A percentile compares a stretch with the other conserved stretches of the same genome.
These are phyloP conservation scores for Hypoxylon sp. DNA, from an alignment of 2,329 filamentous ascomycete species.

Conservation along the genomic window DNA sequence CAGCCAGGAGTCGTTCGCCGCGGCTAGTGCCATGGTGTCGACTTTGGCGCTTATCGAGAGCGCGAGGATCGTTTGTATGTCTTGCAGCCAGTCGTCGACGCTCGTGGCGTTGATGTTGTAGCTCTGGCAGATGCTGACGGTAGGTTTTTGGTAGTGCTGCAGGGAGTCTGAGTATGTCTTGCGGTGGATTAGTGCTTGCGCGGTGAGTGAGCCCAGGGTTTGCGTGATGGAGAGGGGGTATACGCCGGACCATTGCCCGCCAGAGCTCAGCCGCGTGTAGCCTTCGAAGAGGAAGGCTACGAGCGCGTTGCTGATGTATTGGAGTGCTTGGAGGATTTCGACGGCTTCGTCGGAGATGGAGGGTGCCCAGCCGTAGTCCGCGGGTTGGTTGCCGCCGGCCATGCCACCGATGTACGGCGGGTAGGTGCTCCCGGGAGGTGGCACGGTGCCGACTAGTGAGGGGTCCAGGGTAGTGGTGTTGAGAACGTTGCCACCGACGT, in stretches of 20 bases:
- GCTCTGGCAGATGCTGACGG: conserved; percentile 48
- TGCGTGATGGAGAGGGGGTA: conserved; percentile 54
- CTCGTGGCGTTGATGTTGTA: conserved; percentile 44
- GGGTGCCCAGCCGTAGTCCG: conserved; percentile 53
- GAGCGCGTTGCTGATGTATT: conserved; percentile 54
- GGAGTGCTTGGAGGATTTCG: conserved; percentile 48
- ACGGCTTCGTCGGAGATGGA: conserved; percentile 50
- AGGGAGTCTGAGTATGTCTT: conserved; percentile 53
- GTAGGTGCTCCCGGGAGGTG: conserved; percentile 47
- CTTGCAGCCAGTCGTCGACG: conserved; percentile 50
- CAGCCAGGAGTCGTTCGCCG: conserved; percentile 53
- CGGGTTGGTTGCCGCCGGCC: conserved; percentile 54
- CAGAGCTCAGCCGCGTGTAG: conserved; percentile 47
- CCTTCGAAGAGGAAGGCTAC: conserved; percentile 53
- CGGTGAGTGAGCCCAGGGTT: conserved; percentile 52
- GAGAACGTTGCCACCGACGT: conserved; percentile 50
- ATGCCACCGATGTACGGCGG: conserved; percentile 50
- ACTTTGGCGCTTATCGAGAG: conserved; percentile 52
- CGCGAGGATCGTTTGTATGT: conserved; percentile 46
- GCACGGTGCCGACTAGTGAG: conserved; percentile 46
- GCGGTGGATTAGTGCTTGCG: conserved; percentile 56
- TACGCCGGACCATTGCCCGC: conserved; percentile 49
- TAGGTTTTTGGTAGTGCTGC: conserved; percentile 51
- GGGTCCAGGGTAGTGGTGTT: conserved; percentile 48
- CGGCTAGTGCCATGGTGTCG: conserved; percentile 50